Evolutionary conservation across 768 basidiomycete species (phyloP), one percentile per base, ranked within the genome.

Genomic region (Imleria badia): DNA sequence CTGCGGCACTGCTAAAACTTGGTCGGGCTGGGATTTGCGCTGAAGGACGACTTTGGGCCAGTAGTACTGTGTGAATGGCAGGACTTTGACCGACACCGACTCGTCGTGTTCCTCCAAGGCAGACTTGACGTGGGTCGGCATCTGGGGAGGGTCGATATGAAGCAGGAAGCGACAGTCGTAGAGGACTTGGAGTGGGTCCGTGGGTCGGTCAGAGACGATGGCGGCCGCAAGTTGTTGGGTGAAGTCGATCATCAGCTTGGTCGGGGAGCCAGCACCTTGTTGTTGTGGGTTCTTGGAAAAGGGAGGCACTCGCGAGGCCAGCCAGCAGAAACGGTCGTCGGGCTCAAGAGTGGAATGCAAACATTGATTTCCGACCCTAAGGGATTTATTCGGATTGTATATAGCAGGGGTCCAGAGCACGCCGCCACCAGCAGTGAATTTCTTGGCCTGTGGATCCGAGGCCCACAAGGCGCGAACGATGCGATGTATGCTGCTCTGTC

Each of bases 161-260:
- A 91, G 46, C 4, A 82, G 60, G 66, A 87, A 91, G 7, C 89
- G 83, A 59, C 76, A 75, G 66, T 91, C 89, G 63, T 81, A 89
- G 29, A 90, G 70, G 13, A 84, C 45, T 22, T 78, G 71, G 14
- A 77, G 36, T 10, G 61, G 38, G 3, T 52, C 19, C 4, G 59
- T 0, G 9, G 58, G 46, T 12, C 5, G 1, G 17, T 47, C 23
- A 55, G 59, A 64, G 62, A 55, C 39, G 39, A 60, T 13, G 65
- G 43, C 48, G 53, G 33, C 48, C 33, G 29, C 31, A 6, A 72
- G 62, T 30, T 13, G 56, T 20, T 69, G 55, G 6, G 82, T 84
- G 35, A 80, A 56, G 53, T 86, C 76, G n/a, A 77, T 58, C 10
- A 68, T 58, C 17, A 81, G 59, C 1, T 65, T 66, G 34, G 72